Base-by-base conservation (phyloP, 805 yeast genomes). In the Yueomyces sinensis region DNA sequence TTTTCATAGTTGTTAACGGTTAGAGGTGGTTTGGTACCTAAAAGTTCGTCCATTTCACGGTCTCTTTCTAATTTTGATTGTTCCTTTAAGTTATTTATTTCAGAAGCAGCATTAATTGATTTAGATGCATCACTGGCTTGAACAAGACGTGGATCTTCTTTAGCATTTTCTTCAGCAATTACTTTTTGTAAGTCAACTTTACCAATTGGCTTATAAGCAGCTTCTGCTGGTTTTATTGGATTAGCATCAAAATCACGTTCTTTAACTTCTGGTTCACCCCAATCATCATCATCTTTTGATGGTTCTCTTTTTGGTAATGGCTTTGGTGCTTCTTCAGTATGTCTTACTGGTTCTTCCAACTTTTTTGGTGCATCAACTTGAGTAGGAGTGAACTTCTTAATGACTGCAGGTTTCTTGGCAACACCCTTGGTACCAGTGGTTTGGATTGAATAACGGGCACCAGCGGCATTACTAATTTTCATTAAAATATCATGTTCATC, bases 401-500 rank as follows among this genome's bases (percentile, higher is more conserved):
- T n/a, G 50, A 32, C 13, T 6, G 32, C 11, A 14, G 27, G 7
- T 30, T 34, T 34, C 20, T 32, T 32, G 19, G 65, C 46, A 20
- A 53, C 48, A 13, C 52, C 45, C 7, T 62, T 19, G 22, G 25
- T 27, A 23, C 32, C 57, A 13, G 58, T 43, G 4, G 58, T 51
- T 34, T 74, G 82, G 36, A 73, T 71, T 4, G 91, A 77, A 61
- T 91, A 91, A 52, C 94, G 76, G 14, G 98, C 95, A 48, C 98
- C 98, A 2, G 97, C 82, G 24, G 97, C 95, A 44, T 83, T 80
- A 43, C 82, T 76, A 32, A 91, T 76, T 43, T 83, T 76, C 30
- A 73, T 66, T 45, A 84, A 56, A 38, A 91, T 70, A 39, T 81
- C 93, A 18, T 68, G 68, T 30, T 81, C 80, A 46, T 83, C 82